Evolutionary conservation across 805 yeast genomes (phyloP), one percentile per base, ranked within the genome.

Genomic region (Candida arabinofermentans): DNA sequence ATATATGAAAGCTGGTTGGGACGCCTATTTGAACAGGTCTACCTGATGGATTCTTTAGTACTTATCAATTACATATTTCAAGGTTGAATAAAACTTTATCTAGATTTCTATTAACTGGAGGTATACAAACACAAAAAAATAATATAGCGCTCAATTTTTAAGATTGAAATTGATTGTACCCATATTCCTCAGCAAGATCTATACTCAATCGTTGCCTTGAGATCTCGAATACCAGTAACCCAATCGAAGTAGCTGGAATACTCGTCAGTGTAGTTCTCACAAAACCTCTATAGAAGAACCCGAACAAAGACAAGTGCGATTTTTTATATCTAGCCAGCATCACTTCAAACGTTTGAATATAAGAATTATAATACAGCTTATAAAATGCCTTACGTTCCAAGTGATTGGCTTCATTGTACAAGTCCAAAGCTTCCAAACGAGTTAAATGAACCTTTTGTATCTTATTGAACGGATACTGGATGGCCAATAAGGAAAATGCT

Each of bases 1-100:
- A 57, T 93, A 93, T 65, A 79, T 84, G 65, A 74, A 76, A 42
- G 98, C 98, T 13, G 98, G 98, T 5, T 93, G 99, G 99, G 74
- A 76, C 22, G 96, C 98, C 5, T 93, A 91, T 59, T 58, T 74
- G 54, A 70, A 71, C 38, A 70, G 71, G 42, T 8, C 8, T 6
- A 33, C 8, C 27, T 33, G 13, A 19, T 13, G 7, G 19, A 5
- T n/a, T 5, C 22, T 22, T 21, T 8, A 8, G 1, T 21, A 17
- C 17, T 14, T 6, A 9, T 16, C 9, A n/a, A 27, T 10, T 18
- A 14, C 18, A 16, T 27, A 16, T 9, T n/a, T 27, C 9, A 8
- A 13, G 13, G 13, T 9, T n/a, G 13, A 14, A n/a, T 27, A 27
- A 31, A 17, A 7, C 10, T 19, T 13, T 17, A 10, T 31, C 5